Evolutionary conservation across 1,139 yeast species (phyloP).

Genomic region (Nadsonia commutata): DNA sequence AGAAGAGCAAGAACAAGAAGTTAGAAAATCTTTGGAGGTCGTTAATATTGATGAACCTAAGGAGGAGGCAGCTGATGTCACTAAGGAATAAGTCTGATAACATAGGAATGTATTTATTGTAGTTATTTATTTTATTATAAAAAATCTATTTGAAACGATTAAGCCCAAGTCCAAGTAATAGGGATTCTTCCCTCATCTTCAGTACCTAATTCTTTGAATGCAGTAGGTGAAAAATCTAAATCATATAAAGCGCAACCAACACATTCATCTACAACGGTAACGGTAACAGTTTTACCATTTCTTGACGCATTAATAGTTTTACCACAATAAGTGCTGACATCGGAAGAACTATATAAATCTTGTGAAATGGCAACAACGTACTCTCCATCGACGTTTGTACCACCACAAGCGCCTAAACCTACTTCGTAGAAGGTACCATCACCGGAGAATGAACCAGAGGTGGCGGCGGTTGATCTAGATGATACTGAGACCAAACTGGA

Average conservation of each 20-base stretch:
- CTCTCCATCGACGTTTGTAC: constrained; percentile 32
- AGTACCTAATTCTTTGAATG: constrained; percentile 34
- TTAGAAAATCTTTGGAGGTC: background rate
- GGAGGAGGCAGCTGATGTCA: background rate
- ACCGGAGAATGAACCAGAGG: constrained; percentile 4
- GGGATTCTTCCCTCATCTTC: constrained; percentile 32
- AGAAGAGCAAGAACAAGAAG: background rate
- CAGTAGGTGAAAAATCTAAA: constrained; percentile 42
- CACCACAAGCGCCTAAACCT: constrained; percentile 53
- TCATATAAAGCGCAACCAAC: constrained; percentile 34
- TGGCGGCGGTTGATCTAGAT: constrained; percentile 3
- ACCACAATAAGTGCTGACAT: constrained; percentile 33
- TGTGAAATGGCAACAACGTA: constrained; percentile 29
- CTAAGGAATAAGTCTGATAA: too few relatives aligned
- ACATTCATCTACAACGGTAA: constrained; percentile 41
- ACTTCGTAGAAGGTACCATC: constrained; percentile 46
- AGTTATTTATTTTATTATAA: too few relatives aligned
- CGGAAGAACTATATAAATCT: constrained; percentile 19
- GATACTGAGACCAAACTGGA: constrained; percentile 6
- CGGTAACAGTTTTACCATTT: constrained; percentile 32
- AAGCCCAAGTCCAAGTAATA: constrained; percentile 31
- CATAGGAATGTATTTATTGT: too few relatives aligned
- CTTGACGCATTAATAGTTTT: constrained; percentile 30
- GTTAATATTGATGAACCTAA: too few relatives aligned
- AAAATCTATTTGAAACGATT: constrained; percentile 2